phyloP scores from a whole-genome alignment of 768 basidiomycete genomes.

The Lenzites betulinus region DNA sequence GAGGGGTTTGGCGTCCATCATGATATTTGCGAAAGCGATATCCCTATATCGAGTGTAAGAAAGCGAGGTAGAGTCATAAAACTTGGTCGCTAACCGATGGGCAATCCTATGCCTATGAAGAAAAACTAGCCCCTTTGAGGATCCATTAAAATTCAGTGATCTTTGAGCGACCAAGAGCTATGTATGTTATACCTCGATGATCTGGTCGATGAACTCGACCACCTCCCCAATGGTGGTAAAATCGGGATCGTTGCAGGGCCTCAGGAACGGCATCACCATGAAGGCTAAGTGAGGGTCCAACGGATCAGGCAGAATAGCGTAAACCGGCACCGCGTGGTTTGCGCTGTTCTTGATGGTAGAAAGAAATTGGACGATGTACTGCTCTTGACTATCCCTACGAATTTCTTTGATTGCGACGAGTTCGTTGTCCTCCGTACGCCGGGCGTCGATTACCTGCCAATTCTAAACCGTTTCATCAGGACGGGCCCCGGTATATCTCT shows the following conservation, averaged over 20 bases:
- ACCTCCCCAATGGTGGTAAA: slow-evolving; percentile 27
- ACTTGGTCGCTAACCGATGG: slow-evolving; percentile 19
- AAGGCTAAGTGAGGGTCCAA: slow-evolving; percentile 1
- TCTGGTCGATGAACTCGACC: slow-evolving; percentile 22
- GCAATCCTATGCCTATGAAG: slow-evolving; percentile 27
- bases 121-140: slow-evolving; percentile 24
- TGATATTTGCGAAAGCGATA: slow-evolving; percentile 23
- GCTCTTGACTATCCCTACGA: neutral
- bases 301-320: slow-evolving; percentile 25
- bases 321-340: slow-evolving; percentile 30
- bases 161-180: neutral
- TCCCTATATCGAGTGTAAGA: slow-evolving; percentile 19
- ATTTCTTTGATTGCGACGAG: neutral
- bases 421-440: neutral
- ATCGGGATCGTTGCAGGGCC: slow-evolving; percentile 29
- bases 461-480: neutral
- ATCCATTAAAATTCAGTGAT: neutral
- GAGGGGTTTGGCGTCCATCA: slow-evolving; percentile 25
- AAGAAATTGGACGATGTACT: slow-evolving; percentile 20
- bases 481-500: neutral
- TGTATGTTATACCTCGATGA: slow-evolving; percentile 13
- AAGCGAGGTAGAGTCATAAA: neutral
- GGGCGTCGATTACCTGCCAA: neutral
- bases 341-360: neutral
- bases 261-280: slow-evolving; percentile 31